Evolutionary conservation across 371 early-diverging fungal genomes (phyloP), one percentile per base, ranked within the genome.

Genomic region (Mortierella sp.): DNA sequence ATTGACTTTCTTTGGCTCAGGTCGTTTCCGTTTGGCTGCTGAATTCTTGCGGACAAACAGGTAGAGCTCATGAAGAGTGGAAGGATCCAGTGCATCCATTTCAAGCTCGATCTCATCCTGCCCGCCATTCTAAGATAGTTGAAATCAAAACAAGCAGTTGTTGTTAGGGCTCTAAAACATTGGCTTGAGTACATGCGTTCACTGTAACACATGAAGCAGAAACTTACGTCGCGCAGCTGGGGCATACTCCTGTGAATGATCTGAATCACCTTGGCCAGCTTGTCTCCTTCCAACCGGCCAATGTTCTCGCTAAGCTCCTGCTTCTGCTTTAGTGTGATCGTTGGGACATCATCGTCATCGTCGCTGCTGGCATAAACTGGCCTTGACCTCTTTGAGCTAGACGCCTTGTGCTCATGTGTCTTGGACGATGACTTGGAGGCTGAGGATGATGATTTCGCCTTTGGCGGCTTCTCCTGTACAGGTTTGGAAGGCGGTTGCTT

Each of bases 91-190:
- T 0, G 96, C 89, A 79, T 98, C 98, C 82, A 99, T 98, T 81
- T 99, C 99, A 73, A 99, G 91, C 80, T 98, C 98, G 78, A 98
- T 96, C 87, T 97, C 98, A 43, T 96, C 97, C 79, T 79, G 80
- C 4, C 95, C 91, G 19, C 95, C 96, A 69, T 88, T 90, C 90
- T 91, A 80, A 74, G 59, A 53, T 53, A 53, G 5, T 16, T 16
- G 40, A 50, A 19, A 80, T 31, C 26, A 55, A 55, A 1, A 28
- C 26, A 3, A 26, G 14, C 0, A 28, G 57, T 28, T 2, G 3
- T 14, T 14, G 67, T 31, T 37, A 61, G 21, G 28, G 26, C 13
- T 14, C 14, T 57, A 28, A 57, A 14, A 4, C 1, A 57, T 28
- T 71, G 26, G 53, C 26, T 28, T 51, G 13, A 71, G 28, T 24